Base-by-base conservation (phyloP, 257 asterid genomes). In the Fraxinus americana region DNA sequence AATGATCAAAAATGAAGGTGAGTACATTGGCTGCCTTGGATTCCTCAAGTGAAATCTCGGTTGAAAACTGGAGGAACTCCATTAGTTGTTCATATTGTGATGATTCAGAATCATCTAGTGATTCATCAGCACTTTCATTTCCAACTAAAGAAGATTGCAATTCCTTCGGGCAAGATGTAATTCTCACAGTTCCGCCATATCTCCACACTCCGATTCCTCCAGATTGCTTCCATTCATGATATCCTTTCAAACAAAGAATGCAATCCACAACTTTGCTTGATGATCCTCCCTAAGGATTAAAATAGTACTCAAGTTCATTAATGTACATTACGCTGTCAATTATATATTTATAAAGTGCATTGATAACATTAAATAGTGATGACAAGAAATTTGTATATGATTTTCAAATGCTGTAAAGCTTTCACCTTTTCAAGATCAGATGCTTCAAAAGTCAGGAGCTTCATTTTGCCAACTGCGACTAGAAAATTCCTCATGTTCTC, bases 121-220 rank as follows among this genome's bases (percentile, higher is more conserved):
- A 88, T 41, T 92, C 98, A 77, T 89, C 97, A 12, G 93, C 88
- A 65, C 94, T 91, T 76, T 88, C 97, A 81, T 93, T 85, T 10
- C 92, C 86, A 59, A 85, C 87, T 29, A 83, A 83, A 14, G 95
- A 94, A 13, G 97, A 85, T 25, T 91, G 85, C 50, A 96, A 83
- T 82, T 90, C 96, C 82, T 90, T 94, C 0, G 85, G 89, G 27
- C 80, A 87, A 3, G 97, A 88, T 43, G 88, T 91, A 76, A 94
- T 94, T 79, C 89, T 89, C 68, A 94, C 94, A 27, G 96, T 92
- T 70, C 98, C 97, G 1, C 97, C 98, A 52, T 94, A 94, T 77
- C 86, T 92, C 97, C 97, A 94, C 59, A 92, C 96, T 70, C 98
- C 97, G 81, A 87, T 87, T 71, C 91, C 97, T 72, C 98, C 98